A percentile compares a stretch with the other conserved stretches of the same genome.
phyloP scores from a whole-genome alignment of 768 basidiomycete genomes.

The Xerocomellus intermedius region DNA sequence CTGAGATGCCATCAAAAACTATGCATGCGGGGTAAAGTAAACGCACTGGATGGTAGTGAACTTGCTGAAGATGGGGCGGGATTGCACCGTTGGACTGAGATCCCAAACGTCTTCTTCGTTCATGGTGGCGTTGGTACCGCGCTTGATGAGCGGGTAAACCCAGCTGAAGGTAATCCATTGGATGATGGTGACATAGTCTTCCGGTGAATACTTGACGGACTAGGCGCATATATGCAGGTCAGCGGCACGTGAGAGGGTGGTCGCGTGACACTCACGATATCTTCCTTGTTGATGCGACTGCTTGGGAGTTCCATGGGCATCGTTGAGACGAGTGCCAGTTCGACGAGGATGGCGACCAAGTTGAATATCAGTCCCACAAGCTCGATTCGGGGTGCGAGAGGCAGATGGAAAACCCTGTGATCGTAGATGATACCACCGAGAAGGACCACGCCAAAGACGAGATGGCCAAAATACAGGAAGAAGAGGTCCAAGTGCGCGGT shows the following conservation, averaged over 20 bases:
- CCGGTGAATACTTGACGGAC: constrained; percentile 43
- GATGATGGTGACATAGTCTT: constrained; percentile 73
- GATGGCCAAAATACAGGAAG: constrained; percentile 49
- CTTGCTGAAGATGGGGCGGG: constrained; percentile 58
- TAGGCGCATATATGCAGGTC: constrained; percentile 5
- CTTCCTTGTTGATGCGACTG: constrained; percentile 43
- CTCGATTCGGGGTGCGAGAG: constrained; percentile 36
- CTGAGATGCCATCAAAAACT: constrained; percentile 10
- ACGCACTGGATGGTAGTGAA: constrained; percentile 34
- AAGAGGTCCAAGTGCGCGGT: constrained; percentile 69
- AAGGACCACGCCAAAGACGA: constrained; percentile 45
- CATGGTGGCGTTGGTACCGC: constrained; percentile 51
- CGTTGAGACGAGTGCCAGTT: constrained; percentile 48
- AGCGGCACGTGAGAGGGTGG: neutral
- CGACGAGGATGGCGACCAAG: constrained; percentile 39
- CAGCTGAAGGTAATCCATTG: constrained; percentile 73
- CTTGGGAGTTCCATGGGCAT: constrained; percentile 75
- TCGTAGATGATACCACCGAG: constrained; percentile 58
- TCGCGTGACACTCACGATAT: constrained; percentile 53
- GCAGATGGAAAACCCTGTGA: constrained; percentile 40
- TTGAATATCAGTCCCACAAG: constrained; percentile 38
- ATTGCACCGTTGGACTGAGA: constrained; percentile 66
- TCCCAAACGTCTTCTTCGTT: constrained; percentile 72
- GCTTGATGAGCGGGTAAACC: constrained; percentile 63
- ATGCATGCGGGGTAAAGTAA: neutral